Conservation (phyloP, 768 basidiomycete genomes). For the Trametes maxima region DNA sequence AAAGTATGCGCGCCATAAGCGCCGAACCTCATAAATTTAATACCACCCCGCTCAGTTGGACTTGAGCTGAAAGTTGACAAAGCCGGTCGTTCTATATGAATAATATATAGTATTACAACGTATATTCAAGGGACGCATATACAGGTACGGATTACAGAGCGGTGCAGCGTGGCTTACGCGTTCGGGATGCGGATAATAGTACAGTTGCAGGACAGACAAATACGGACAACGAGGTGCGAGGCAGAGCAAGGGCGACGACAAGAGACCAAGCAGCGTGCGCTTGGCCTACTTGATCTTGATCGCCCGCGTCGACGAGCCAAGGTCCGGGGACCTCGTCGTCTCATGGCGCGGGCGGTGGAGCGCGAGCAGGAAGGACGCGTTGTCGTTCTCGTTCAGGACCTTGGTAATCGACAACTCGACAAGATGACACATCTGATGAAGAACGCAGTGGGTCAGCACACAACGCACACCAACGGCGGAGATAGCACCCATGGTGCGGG, state of each 20-base stretch:
- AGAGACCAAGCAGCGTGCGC: constrained; percentile 4
- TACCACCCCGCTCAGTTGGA: too few species aligned
- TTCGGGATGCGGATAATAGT: constrained; percentile 21
- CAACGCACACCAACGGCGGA: neutral
- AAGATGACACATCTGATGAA: constrained; percentile 63
- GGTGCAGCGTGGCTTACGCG: constrained; percentile 6
- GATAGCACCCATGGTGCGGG: neutral
- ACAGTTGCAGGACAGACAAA: constrained; percentile 25
- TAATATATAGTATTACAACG: neutral
- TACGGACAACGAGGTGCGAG: neutral
- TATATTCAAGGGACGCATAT: constrained; percentile 3
- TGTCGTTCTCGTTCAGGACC: constrained; percentile 71
- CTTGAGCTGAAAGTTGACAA: too few species aligned
- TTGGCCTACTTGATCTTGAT: constrained; percentile 48
- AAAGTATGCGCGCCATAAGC: too few species aligned
- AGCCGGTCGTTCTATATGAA: too few species aligned
- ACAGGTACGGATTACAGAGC: constrained; percentile 20
- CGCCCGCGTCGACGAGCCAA: constrained; percentile 34
- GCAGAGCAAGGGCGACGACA: constrained; percentile 8
- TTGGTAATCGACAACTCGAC: constrained; percentile 71
- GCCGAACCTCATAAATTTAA: too few species aligned
- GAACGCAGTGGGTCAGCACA: neutral
- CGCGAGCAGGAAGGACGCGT: constrained; percentile 62
- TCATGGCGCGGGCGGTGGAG: constrained; percentile 47
- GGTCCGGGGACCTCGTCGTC: constrained; percentile 33